These are phyloP conservation scores for Camellia sinensis DNA, from an alignment of 148 eudicot species.

Conservation along the genomic window DNA sequence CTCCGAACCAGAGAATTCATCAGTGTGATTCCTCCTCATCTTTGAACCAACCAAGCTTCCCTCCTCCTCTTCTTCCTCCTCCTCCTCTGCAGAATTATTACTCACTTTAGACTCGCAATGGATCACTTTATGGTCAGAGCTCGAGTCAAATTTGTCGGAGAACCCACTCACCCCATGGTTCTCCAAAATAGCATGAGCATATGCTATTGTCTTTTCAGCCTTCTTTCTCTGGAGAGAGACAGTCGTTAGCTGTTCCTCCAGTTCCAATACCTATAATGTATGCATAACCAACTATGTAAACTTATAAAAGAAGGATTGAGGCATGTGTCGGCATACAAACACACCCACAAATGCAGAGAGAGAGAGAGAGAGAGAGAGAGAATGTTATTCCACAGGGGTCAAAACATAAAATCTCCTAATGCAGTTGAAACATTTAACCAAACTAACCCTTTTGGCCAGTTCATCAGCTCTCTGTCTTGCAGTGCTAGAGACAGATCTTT, in stretches of 20 bases:
- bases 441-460: constrained; percentile 75
- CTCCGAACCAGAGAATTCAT: constrained; percentile 59
- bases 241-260: constrained; percentile 72
- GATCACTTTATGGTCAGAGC: constrained; percentile 54
- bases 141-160: constrained; percentile 62
- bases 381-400: not conserved
- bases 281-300: constrained; percentile 10
- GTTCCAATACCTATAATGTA: constrained; percentile 55
- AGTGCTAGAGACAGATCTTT: constrained; percentile 75
- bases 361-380: not conserved
- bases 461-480: constrained; percentile 85
- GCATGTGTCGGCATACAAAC: not conserved
- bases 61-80: constrained; percentile 17
- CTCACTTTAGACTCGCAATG: constrained; percentile 38
- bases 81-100: constrained; percentile 26
- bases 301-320: not conserved
- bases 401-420: not conserved
- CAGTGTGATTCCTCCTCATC: constrained; percentile 31
- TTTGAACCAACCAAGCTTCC: constrained; percentile 28
- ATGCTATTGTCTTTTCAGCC: constrained; percentile 80
- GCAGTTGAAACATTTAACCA: not conserved
- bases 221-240: constrained; percentile 72
- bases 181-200: constrained; percentile 68
- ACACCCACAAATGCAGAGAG: not conserved
- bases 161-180: constrained; percentile 55